Conservation (phyloP, 2,329 filamentous ascomycete genomes). For the Harringtonia lauricola region DNA sequence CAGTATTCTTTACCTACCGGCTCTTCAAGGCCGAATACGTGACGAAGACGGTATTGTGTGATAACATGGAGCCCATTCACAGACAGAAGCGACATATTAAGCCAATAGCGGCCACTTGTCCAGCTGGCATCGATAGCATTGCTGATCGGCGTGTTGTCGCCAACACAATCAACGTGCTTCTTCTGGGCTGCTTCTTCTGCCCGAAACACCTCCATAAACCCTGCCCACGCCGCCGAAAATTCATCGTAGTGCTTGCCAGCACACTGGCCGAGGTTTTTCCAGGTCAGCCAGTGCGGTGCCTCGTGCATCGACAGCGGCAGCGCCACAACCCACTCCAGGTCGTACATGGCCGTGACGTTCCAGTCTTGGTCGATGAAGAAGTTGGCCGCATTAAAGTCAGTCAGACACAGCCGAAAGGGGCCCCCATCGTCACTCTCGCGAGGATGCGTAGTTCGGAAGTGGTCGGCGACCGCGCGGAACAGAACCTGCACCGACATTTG, state of each 20-base stretch:
- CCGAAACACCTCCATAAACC: conserved; percentile 10
- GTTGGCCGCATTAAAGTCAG: conserved; percentile 19
- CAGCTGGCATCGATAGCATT: too few species aligned
- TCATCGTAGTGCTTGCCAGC: conserved; percentile 1
- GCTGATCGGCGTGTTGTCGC: too few species aligned
- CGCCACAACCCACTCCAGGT: conserved; percentile 21
- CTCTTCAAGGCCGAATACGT: too few species aligned
- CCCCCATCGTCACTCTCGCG: neutral
- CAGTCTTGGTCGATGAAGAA: conserved; percentile 21
- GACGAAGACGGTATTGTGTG: too few species aligned
- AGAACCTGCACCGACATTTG: neutral
- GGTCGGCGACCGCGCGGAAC: neutral
- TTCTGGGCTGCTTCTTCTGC: too few species aligned
- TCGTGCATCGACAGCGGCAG: conserved; percentile 17
- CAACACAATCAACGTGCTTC: too few species aligned
- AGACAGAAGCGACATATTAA: too few species aligned
- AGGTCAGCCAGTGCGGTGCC: conserved; percentile 20
- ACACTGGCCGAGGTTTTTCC: conserved; percentile 7
- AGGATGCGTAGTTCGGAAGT: too few species aligned
- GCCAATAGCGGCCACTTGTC: too few species aligned
- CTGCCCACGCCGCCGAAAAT: conserved; percentile 5
- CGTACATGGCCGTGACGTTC: conserved; percentile 22
- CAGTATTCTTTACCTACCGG: too few species aligned
- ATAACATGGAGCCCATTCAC: too few species aligned
- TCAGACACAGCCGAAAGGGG: conserved; percentile 18